Percentiles rank a stretch among this genome's conserved stretches.
Conservation (phyloP, 345 rosid species). For the Salix dunnii region DNA sequence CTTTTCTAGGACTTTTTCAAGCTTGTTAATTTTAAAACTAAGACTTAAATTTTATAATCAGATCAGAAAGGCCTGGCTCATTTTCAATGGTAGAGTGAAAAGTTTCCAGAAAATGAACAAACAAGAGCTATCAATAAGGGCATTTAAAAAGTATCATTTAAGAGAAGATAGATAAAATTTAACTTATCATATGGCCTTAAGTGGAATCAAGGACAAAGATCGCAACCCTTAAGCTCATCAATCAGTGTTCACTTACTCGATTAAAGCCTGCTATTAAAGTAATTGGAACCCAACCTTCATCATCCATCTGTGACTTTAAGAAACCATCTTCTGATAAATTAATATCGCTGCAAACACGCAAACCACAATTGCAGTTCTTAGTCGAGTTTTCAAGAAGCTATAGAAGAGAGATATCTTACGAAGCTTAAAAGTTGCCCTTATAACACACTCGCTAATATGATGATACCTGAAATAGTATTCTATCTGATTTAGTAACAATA, state of each 20-base stretch:
- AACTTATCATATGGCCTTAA: background rate
- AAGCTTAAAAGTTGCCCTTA: background rate
- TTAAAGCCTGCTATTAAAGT: conserved; percentile 50
- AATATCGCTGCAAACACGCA: conserved; percentile 43
- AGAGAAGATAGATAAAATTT: background rate
- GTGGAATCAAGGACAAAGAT: background rate
- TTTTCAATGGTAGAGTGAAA: background rate
- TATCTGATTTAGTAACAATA: conserved; percentile 45
- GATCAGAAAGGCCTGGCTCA: background rate
- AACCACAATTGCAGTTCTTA: background rate
- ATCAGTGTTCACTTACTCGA: conserved; percentile 37
- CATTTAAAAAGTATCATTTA: background rate
- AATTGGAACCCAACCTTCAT: conserved; percentile 51
- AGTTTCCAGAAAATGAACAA: background rate
- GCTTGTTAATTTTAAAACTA: background rate
- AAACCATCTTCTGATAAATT: conserved; percentile 49
- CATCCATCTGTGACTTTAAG: conserved; percentile 53
- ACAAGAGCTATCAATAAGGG: background rate
- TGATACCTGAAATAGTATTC: conserved; percentile 67
- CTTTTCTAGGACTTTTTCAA: background rate
- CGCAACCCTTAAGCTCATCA: background rate
- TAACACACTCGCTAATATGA: background rate
- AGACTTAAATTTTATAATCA: background rate
- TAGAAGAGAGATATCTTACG: background rate
- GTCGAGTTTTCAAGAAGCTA: background rate